Evolutionary conservation across 2,329 filamentous ascomycete species (phyloP).

Genomic region (Eutypella sp.): DNA sequence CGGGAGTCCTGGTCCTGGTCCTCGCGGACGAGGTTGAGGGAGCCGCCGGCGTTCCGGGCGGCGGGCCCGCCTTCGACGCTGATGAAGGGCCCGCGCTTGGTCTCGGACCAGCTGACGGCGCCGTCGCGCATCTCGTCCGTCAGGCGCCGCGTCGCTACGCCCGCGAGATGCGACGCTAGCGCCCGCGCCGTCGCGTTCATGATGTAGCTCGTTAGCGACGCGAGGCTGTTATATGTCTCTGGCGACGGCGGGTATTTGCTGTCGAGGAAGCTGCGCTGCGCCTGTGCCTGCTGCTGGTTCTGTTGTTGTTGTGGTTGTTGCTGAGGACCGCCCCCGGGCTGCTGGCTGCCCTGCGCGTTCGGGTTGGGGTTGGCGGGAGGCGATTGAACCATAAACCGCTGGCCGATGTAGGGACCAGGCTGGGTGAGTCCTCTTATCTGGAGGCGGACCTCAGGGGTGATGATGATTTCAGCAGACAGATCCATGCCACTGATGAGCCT

Average conservation of each 20-base stretch:
- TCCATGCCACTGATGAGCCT: conserved; percentile 37
- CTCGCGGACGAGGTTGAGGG: conserved; percentile 48
- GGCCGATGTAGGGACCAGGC: conserved; percentile 13
- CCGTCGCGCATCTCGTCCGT: conserved; percentile 10
- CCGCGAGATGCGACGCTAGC: conserved; percentile 14
- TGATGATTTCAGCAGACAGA: conserved; percentile 38
- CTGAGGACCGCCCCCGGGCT: background rate
- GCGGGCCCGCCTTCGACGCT: conserved; percentile 9
- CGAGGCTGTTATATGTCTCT: conserved; percentile 35
- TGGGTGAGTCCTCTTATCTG: conserved; percentile 14
- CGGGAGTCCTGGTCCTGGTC: conserved; percentile 38
- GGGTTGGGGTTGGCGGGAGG: conserved; percentile 19
- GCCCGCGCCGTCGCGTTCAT: conserved; percentile 34
- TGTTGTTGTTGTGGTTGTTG: conserved; percentile 2
- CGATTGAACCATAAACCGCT: conserved; percentile 21
- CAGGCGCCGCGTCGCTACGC: background rate
- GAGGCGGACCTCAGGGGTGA: conserved; percentile 35
- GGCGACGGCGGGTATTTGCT: conserved; percentile 36
- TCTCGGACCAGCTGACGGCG: conserved; percentile 20
- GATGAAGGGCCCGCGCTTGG: conserved; percentile 16
- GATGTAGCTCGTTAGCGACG: conserved; percentile 42
- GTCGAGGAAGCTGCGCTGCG: conserved; percentile 28
- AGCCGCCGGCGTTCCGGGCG: conserved; percentile 7
- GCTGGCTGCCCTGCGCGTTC: background rate
- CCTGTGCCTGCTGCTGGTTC: conserved; percentile 3